Evolutionary conservation across 1,284 basidiomycete species (phyloP).

Genomic region (Cutaneotrichosporon mucoides): DNA sequence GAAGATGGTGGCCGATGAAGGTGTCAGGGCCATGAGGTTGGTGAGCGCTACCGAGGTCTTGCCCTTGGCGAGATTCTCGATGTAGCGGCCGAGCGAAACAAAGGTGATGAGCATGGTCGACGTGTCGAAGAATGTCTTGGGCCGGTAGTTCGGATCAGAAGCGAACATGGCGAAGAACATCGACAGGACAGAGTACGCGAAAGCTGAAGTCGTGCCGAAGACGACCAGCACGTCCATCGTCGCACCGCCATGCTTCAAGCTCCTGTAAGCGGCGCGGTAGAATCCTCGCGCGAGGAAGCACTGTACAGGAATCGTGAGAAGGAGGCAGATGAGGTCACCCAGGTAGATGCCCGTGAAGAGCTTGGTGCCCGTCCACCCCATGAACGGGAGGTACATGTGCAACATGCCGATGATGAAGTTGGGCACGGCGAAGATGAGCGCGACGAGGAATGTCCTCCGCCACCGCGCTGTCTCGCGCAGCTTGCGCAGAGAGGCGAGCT

Average conservation of each 20-base stretch:
- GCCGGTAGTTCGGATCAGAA: slow-evolving; percentile 60
- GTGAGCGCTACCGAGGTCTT: slow-evolving; percentile 94
- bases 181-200: slow-evolving; percentile 75
- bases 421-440: slow-evolving; percentile 76
- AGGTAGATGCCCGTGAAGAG: slow-evolving; percentile 69
- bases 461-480: slow-evolving; percentile 90
- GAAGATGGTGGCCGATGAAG: slow-evolving; percentile 93
- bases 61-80: slow-evolving; percentile 96
- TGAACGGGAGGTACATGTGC: slow-evolving; percentile 56
- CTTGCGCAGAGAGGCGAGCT: slow-evolving; percentile 82
- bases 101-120: slow-evolving; percentile 99
- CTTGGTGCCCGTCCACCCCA: slow-evolving; percentile 48
- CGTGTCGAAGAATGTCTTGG: slow-evolving; percentile 95
- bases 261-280: slow-evolving; percentile 85
- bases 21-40: slow-evolving; percentile 89
- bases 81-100: slow-evolving; percentile 88
- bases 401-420: slow-evolving; percentile 92
- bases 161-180: slow-evolving; percentile 65
- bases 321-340: slow-evolving; percentile 73
- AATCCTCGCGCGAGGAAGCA: slow-evolving; percentile 87
- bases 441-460: slow-evolving; percentile 73
- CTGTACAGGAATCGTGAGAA: slow-evolving; percentile 88
- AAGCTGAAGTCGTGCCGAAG: slow-evolving; percentile 90
- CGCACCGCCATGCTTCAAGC: slow-evolving; percentile 79
- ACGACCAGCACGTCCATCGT: slow-evolving; percentile 92